phyloP scores from a whole-genome alignment of 192 early-diverging fungal genomes.

The Coemansia biformis region DNA sequence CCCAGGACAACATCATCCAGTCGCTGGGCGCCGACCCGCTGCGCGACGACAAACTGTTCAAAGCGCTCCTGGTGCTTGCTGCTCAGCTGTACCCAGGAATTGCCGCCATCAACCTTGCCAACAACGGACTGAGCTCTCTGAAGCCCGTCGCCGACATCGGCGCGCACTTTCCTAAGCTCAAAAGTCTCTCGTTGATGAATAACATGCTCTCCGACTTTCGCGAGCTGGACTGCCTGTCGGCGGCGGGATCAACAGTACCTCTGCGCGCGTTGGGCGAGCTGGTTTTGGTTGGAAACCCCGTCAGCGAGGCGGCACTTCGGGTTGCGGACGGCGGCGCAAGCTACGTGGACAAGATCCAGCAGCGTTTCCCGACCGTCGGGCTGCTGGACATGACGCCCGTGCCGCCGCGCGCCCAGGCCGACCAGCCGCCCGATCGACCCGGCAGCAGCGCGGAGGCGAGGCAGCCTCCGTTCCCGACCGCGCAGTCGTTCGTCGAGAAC shows the following conservation, averaged over 20 bases:
- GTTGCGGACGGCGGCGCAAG: conserved; percentile 21
- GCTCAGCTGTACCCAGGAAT: conserved; percentile 32
- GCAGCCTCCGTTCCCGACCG: conserved; percentile 24
- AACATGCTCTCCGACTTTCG: conserved; percentile 34
- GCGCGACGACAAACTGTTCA: conserved; percentile 40
- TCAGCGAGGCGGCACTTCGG: conserved; percentile 19
- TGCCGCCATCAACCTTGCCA: conserved; percentile 32
- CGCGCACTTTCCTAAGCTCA: conserved; percentile 28
- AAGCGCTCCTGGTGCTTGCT: conserved; percentile 39
- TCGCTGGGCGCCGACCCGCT: conserved; percentile 33
- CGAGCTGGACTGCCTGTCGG: conserved; percentile 36
- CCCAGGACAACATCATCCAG: conserved; percentile 31
- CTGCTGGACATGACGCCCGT: conserved; percentile 46
- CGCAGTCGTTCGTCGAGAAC: conserved; percentile 42
- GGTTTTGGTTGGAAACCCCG: conserved; percentile 35
- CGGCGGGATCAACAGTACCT: conserved; percentile 36
- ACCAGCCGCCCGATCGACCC: too few species aligned
- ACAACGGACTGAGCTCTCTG: conserved; percentile 37
- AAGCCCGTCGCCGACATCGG: conserved; percentile 37
- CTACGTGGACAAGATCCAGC: conserved; percentile 41
- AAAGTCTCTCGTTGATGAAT: conserved; percentile 42
- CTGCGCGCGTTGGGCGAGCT: conserved; percentile 28
- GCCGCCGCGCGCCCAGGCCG: conserved; percentile 25
- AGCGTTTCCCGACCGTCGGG: conserved; percentile 45
- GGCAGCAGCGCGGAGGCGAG: too few species aligned